Conservation (phyloP, 768 basidiomycete genomes). For the Daedaleopsis sinensis region DNA sequence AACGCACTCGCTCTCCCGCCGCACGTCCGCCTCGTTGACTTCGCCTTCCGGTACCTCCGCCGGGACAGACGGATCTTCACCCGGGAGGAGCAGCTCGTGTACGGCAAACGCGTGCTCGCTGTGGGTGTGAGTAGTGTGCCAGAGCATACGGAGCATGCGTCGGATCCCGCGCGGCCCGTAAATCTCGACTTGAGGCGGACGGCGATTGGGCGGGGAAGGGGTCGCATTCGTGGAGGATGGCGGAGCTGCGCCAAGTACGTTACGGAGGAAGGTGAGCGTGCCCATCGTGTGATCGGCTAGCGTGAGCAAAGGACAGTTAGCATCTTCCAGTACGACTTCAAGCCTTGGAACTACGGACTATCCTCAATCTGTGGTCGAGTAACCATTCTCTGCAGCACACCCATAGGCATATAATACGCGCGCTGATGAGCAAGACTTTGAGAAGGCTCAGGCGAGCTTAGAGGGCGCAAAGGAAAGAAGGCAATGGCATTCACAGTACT, state of each 20-base stretch:
- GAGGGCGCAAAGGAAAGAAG: too few relatives aligned
- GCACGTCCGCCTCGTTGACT: conserved; percentile 32
- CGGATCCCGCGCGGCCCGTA: conserved; percentile 84
- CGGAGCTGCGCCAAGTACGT: conserved; percentile 48
- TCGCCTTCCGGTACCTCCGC: conserved; percentile 38
- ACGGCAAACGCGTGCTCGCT: conserved; percentile 69
- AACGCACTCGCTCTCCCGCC: conserved; percentile 65
- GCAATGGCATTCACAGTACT: too few relatives aligned
- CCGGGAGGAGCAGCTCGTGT: conserved; percentile 69
- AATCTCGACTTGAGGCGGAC: conserved; percentile 58
- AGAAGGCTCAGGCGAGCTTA: too few relatives aligned
- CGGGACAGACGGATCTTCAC: conserved; percentile 54
- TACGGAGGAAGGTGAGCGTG: conserved; percentile 65
- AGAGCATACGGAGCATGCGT: conserved; percentile 67
- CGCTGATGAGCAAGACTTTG: too few relatives aligned
- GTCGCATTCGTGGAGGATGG: conserved; percentile 33
- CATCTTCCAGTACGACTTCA: neutral
- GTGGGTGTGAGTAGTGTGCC: conserved; percentile 66
- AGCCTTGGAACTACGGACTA: too few relatives aligned
- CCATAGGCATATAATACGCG: too few relatives aligned
- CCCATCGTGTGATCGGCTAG: conserved; percentile 78
- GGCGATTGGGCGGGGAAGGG: conserved; percentile 5
- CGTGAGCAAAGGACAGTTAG: neutral
- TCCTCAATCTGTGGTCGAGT: too few relatives aligned
- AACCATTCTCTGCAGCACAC: too few relatives aligned